Percentiles rank a stretch among this genome's conserved stretches.
Conservation (phyloP, 2,329 filamentous ascomycete species). For the Dactylella cylindrospora region DNA sequence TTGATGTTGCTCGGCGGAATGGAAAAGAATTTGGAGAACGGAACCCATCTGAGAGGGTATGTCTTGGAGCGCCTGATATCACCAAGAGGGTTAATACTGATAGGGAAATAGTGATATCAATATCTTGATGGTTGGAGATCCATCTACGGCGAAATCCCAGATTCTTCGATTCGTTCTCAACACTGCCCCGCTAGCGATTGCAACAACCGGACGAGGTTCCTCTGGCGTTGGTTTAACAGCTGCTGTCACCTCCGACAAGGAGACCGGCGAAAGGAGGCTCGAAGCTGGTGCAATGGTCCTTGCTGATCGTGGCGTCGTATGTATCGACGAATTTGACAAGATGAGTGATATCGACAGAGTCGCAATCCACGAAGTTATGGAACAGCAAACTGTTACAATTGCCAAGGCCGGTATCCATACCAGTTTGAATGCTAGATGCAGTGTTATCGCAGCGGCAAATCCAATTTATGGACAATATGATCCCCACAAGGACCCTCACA, state of each 20-base stretch:
- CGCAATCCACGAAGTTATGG: constrained; percentile 99
- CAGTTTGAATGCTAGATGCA: constrained; percentile 92
- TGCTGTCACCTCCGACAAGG: constrained; percentile 93
- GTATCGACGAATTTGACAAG: constrained; percentile 99
- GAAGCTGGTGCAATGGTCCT: constrained; percentile 99
- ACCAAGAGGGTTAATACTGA: constrained; percentile 1
- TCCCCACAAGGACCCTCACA: constrained; percentile 96
- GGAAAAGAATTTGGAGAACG: constrained; percentile 98
- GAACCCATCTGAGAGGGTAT: constrained; percentile 80
- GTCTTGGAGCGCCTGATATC: not conserved
- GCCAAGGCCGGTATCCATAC: constrained; percentile 98
- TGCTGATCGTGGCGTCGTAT: constrained; percentile 92
- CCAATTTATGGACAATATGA: constrained; percentile 98
- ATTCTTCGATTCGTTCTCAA: constrained; percentile 94
- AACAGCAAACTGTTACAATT: constrained; percentile 98
- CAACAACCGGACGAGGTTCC: constrained; percentile 92
- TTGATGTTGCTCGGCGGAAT: constrained; percentile 93
- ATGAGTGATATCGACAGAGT: constrained; percentile 99
- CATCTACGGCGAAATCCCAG: constrained; percentile 98
- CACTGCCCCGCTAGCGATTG: constrained; percentile 92
- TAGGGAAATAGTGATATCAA: constrained; percentile 89
- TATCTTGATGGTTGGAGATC: constrained; percentile 98
- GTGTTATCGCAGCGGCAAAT: constrained; percentile 93
- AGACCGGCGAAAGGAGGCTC: constrained; percentile 89
- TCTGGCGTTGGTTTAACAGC: constrained; percentile 97